A percentile compares a stretch with the other conserved stretches of the same genome.
phyloP scores from a whole-genome alignment of 495 filamentous ascomycete species.

The Clavariopsis aquatica region DNA sequence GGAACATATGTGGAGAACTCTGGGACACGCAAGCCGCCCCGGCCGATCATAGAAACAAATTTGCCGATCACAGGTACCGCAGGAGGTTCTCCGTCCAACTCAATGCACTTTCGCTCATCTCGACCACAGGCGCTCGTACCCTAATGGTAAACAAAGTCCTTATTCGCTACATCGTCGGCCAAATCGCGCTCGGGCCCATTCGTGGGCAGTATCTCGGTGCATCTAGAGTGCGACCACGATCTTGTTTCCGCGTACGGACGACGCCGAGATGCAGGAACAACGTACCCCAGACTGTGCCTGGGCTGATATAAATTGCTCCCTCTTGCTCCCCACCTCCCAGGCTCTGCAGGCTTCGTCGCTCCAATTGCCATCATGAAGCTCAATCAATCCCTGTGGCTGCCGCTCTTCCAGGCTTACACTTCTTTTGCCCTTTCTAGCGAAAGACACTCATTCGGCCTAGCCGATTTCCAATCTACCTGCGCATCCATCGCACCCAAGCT shows the following conservation, averaged over 20 bases:
- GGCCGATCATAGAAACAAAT: neutral
- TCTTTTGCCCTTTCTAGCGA: neutral
- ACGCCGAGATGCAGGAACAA: neutral
- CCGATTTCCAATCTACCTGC: conserved; percentile 14
- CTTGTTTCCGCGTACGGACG: neutral
- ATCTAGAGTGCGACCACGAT: neutral
- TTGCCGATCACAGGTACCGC: neutral
- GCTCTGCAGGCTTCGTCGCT: neutral
- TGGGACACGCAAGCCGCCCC: neutral
- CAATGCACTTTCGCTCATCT: no score
- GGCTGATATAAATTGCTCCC: neutral
- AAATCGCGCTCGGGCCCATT: neutral
- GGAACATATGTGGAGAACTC: neutral
- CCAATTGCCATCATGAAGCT: conserved; percentile 1
- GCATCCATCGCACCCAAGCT: conserved; percentile 15
- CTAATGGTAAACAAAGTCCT: no score
- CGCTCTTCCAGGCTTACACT: neutral
- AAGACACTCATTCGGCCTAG: neutral
- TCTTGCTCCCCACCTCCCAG: neutral
- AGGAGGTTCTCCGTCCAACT: neutral
- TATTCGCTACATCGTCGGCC: neutral
- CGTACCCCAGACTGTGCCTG: neutral
- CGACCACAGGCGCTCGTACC: no score
- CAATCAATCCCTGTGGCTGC: neutral
- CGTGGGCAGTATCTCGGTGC: neutral